A percentile compares a stretch with the other conserved stretches of the same genome.
Conservation (phyloP, 2,329 filamentous ascomycete genomes). For the Bipolaris oryzae region DNA sequence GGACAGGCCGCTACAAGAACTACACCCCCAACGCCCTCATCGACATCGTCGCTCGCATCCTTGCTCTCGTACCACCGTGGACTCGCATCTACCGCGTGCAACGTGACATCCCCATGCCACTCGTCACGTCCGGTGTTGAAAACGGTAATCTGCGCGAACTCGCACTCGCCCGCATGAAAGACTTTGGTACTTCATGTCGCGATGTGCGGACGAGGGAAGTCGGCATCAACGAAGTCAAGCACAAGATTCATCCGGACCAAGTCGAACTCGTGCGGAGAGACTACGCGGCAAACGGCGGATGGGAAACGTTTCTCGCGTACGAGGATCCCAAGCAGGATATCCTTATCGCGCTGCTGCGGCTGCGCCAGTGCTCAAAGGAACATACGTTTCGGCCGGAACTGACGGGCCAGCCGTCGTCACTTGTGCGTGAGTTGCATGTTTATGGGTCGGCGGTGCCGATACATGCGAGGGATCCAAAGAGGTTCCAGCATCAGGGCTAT, state of each 20-base stretch:
- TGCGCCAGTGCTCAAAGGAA: constrained; percentile 88
- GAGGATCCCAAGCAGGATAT: constrained; percentile 99
- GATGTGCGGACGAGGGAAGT: constrained; percentile 97
- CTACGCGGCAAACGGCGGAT: constrained; percentile 93
- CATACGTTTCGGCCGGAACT: constrained; percentile 93
- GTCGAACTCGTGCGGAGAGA: constrained; percentile 93
- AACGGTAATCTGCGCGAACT: constrained; percentile 96
- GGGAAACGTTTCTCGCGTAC: constrained; percentile 98
- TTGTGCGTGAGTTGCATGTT: constrained; percentile 93
- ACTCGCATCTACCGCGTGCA: constrained; percentile 98
- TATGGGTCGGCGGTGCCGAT: constrained; percentile 98
- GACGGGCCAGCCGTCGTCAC: constrained; percentile 81
- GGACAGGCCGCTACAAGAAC: constrained; percentile 96
- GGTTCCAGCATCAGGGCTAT: constrained; percentile 98
- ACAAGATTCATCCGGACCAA: constrained; percentile 96
- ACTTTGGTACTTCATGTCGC: constrained; percentile 95
- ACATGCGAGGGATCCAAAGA: constrained; percentile 90
- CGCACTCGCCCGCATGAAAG: constrained; percentile 96
- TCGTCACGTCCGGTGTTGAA: constrained; percentile 98
- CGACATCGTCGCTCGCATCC: constrained; percentile 92
- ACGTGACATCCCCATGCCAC: constrained; percentile 98
- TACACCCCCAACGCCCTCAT: constrained; percentile 97
- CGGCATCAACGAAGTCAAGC: constrained; percentile 97
- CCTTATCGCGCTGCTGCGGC: constrained; percentile 83
- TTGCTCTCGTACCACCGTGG: constrained; percentile 95